A percentile compares a stretch with the other conserved stretches of the same genome.
phyloP scores from a whole-genome alignment of 1,284 basidiomycete species.

The Rhodotorula sp. region DNA sequence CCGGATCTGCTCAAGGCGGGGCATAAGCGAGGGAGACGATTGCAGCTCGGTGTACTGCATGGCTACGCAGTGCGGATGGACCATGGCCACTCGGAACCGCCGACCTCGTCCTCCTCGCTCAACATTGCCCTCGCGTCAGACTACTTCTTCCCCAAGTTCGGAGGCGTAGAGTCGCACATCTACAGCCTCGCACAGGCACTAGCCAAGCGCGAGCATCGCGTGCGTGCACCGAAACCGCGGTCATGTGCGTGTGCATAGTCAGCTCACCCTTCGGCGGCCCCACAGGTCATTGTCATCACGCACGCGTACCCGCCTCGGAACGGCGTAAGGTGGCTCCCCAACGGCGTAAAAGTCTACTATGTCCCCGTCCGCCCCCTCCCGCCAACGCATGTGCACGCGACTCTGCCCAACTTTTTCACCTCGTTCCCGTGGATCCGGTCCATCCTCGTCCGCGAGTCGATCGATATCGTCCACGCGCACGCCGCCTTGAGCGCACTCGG shows the following conservation, averaged over 20 bases:
- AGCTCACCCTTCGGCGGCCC: neutral
- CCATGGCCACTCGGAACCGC: neutral
- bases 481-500: slow-evolving; percentile 84
- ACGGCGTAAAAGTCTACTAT: slow-evolving; percentile 86
- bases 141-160: slow-evolving; percentile 92
- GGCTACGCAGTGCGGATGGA: slow-evolving; percentile 1
- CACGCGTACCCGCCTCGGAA: slow-evolving; percentile 84
- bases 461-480: slow-evolving; percentile 87
- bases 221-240: no score
- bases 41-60: neutral
- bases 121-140: slow-evolving; percentile 71
- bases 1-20: neutral
- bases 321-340: slow-evolving; percentile 84
- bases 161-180: slow-evolving; percentile 96
- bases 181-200: slow-evolving; percentile 78
- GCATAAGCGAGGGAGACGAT: neutral
- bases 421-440: slow-evolving; percentile 86
- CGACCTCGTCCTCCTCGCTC: slow-evolving; percentile 5
- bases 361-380: slow-evolving; percentile 79
- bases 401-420: slow-evolving; percentile 89
- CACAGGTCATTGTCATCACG: slow-evolving; percentile 87
- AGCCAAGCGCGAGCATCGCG: slow-evolving; percentile 80
- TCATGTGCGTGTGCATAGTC: no score
- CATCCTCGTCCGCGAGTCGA: slow-evolving; percentile 81
- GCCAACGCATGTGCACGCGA: slow-evolving; percentile 71